Evolutionary conservation across 2,329 filamentous ascomycete species (phyloP).

Genomic region (Drechslerella stenobrocha): DNA sequence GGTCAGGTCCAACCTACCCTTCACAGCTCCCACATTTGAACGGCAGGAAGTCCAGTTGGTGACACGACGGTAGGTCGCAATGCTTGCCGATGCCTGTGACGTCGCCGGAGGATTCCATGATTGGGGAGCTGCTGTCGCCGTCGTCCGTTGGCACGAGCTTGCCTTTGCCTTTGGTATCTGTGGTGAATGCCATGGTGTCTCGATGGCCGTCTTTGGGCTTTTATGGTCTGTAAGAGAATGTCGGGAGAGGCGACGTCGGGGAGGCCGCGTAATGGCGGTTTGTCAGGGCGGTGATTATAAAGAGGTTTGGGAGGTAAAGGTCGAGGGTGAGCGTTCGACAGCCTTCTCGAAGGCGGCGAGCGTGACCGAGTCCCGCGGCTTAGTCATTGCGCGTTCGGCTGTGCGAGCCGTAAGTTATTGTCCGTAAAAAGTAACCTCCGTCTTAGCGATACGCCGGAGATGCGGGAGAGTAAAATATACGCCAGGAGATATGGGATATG

Average conservation of each 20-base stretch:
- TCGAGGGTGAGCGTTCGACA: constrained; percentile 31
- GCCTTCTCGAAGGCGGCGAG: constrained; percentile 31
- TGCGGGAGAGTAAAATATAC: too few relatives aligned
- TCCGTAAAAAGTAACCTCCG: too few relatives aligned
- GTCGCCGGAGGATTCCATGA: constrained; percentile 61
- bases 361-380: neutral
- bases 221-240: constrained; percentile 11
- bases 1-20: constrained; percentile 56
- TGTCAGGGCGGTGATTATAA: too few relatives aligned
- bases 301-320: neutral
- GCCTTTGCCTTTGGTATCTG: constrained; percentile 42
- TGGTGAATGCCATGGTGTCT: constrained; percentile 40
- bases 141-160: constrained; percentile 47
- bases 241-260: neutral
- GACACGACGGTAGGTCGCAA: constrained; percentile 89
- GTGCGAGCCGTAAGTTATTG: too few relatives aligned
- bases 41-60: constrained; percentile 92
- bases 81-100: constrained; percentile 84
- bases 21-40: constrained; percentile 90
- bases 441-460: too few relatives aligned
- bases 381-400: constrained; percentile 8
- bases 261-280: constrained; percentile 43
- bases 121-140: constrained; percentile 42
- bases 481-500: neutral
- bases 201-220: neutral